Evolutionary conservation across 148 eudicot genomes (phyloP).

Genomic region (Salicornia ramosissima): DNA sequence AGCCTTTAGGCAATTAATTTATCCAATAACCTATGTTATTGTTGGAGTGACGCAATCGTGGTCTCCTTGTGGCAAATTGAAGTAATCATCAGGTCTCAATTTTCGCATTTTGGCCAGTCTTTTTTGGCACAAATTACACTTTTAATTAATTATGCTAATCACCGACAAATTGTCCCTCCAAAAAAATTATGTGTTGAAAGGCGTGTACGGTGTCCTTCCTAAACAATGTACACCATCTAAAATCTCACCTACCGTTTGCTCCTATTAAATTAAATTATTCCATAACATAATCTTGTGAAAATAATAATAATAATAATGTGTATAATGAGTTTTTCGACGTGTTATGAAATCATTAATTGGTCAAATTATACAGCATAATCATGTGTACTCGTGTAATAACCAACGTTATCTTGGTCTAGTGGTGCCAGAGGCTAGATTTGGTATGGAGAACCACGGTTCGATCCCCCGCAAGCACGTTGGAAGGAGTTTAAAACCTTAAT

Average conservation of each 20-base stretch:
- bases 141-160: neutral
- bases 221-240: neutral
- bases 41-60: constrained; percentile 5
- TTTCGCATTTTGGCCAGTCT: constrained; percentile 1
- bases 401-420: too few species aligned
- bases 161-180: constrained; percentile 21
- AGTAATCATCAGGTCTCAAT: neutral
- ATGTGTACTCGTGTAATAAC: too few species aligned
- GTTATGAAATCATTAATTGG: too few species aligned
- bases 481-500: too few species aligned
- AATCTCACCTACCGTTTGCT: neutral
- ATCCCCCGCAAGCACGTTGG: too few species aligned
- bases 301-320: too few species aligned
- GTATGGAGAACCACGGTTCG: too few species aligned
- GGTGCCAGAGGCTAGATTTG: too few species aligned
- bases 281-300: too few species aligned
- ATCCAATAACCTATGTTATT: constrained; percentile 11
- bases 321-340: too few species aligned
- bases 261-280: too few species aligned
- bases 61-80: neutral
- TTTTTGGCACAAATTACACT: neutral
- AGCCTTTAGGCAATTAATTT: constrained; percentile 8
- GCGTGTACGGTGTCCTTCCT: neutral
- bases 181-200: neutral
- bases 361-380: too few species aligned